Percentiles rank a stretch among this genome's conserved stretches.
Conservation (phyloP, 495 filamentous ascomycete species). For the Annulohypoxylon moriforme region DNA sequence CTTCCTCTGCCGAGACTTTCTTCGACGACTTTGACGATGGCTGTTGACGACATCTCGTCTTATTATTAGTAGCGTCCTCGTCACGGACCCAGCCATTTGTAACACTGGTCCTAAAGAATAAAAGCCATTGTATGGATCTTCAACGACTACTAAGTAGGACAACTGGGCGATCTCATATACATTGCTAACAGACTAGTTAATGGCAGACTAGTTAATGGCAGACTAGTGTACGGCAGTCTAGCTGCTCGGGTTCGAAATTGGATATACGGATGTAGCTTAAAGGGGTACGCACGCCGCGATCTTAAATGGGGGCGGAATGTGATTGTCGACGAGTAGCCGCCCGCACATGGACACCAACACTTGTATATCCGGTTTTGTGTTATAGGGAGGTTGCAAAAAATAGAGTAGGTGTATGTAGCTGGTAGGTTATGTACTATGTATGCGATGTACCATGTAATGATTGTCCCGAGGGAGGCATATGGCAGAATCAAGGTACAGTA, state of each 20-base stretch:
- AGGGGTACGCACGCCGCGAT: slow-evolving; percentile 36
- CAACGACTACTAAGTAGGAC: not conserved
- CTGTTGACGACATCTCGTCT: slow-evolving; percentile 14
- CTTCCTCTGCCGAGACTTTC: slow-evolving; percentile 12
- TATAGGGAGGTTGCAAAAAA: slow-evolving; percentile 33
- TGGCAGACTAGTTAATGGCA: not conserved
- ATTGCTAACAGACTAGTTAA: not conserved
- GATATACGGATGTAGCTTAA: slow-evolving; percentile 38
- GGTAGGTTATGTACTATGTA: not conserved
- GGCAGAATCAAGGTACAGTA: not conserved
- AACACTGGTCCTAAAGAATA: slow-evolving; percentile 10
- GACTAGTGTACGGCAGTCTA: not conserved
- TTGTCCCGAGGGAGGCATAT: slow-evolving; percentile 4
- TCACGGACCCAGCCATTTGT: slow-evolving; percentile 16
- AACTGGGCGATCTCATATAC: not conserved
- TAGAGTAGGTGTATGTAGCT: slow-evolving; percentile 13
- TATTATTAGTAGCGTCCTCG: slow-evolving; percentile 17
- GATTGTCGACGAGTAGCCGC: slow-evolving; percentile 38
- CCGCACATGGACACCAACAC: slow-evolving; percentile 7
- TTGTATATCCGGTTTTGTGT: slow-evolving; percentile 18
- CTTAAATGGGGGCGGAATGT: slow-evolving; percentile 38
- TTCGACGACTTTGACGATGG: not conserved
- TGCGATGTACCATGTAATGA: not conserved
- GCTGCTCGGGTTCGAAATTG: slow-evolving; percentile 29
- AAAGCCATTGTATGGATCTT: slow-evolving; percentile 3